Base-by-base conservation (phyloP, 176 grass and related monocot genomes). In the Hordeum marinum region DNA sequence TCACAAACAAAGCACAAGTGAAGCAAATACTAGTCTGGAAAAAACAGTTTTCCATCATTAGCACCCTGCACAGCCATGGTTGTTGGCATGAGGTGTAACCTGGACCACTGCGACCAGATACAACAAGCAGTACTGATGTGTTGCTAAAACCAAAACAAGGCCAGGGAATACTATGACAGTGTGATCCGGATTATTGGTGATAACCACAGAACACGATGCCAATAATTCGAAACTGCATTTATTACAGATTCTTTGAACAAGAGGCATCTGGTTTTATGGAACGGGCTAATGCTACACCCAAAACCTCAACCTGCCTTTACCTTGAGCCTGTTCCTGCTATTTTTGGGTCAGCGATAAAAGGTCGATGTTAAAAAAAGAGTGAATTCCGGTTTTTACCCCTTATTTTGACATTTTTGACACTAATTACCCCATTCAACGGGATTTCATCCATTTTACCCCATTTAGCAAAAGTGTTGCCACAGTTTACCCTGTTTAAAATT, bases 81-180 rank as follows among this genome's bases (percentile, higher is more conserved):
- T 63, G 80, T 77, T 35, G 62, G 39, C 40, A 86, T 42, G 54
- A 72, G 24, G 23, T 85, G 52, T 42, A 82, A 59, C 43, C 74
- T 72, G 88, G 84, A 86, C 75, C 80, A 87, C 67, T 55, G 37
- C 9, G 1, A 68, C 73, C 61, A 85, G 21, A 85, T 75, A 75
- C 68, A 75, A 77, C 72, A 76, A 70, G 62, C 52, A 62, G 78
- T 77, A 85, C 48, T 31, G 75, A 3, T 84, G 61, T 26, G 46
- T 58, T 69, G 75, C 68, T 84, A 80, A 40, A 87, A 68, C 69
- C 80, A 87, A 90, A 87, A 76, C 4, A 66, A 43, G 13, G 68
- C 29, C 14, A 90, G 72, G 80, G 84, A 83, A 86, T 87, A 90
- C 26, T 9, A 83, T 78, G 58, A 68, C 60, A 78, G 1, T 66